These are phyloP conservation scores for Friedmanniomyces simplex DNA, from an alignment of 495 filamentous ascomycete species.

Conservation along the genomic window DNA sequence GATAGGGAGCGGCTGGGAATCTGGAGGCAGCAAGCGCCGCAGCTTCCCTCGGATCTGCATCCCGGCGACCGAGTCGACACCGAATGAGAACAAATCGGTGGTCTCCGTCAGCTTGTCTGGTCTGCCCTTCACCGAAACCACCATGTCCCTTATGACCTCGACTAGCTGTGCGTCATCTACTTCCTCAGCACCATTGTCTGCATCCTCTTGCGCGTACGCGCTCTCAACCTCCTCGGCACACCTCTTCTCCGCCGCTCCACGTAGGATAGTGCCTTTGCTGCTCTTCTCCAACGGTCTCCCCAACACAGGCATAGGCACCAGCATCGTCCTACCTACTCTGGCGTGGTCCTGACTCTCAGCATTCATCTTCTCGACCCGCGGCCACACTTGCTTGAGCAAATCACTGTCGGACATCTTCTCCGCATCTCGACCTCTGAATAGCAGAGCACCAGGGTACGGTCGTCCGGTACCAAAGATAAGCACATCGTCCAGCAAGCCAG, in stretches of 20 bases:
- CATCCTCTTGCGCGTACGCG: constrained; percentile 27
- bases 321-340: constrained; percentile 35
- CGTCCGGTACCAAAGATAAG: constrained; percentile 40
- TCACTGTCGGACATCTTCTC: constrained; percentile 18
- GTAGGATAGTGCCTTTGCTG: constrained; percentile 45
- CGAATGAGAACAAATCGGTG: constrained; percentile 44
- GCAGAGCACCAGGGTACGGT: constrained; percentile 37
- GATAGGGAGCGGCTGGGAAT: constrained; percentile 26
- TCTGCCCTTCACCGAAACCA: constrained; percentile 7
- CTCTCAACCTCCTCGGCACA: constrained; percentile 35
- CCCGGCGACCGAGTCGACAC: constrained; percentile 46
- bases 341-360: constrained; percentile 34
- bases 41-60: constrained; percentile 40
- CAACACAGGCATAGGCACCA: constrained; percentile 31
- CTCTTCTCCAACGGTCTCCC: constrained; percentile 35
- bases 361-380: constrained; percentile 34
- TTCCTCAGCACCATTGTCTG: constrained; percentile 22
- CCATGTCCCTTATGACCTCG: constrained; percentile 23
- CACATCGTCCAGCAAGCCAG: constrained; percentile 31
- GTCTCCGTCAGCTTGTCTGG: constrained; percentile 19
- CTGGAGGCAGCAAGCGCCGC: constrained; percentile 35
- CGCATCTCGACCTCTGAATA: constrained; percentile 24
- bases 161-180: constrained; percentile 15
- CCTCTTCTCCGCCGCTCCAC: constrained; percentile 32
- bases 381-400: constrained; percentile 31